Conservation (phyloP, 2,329 filamentous ascomycete genomes). For the Gliomastix tumulicola region DNA sequence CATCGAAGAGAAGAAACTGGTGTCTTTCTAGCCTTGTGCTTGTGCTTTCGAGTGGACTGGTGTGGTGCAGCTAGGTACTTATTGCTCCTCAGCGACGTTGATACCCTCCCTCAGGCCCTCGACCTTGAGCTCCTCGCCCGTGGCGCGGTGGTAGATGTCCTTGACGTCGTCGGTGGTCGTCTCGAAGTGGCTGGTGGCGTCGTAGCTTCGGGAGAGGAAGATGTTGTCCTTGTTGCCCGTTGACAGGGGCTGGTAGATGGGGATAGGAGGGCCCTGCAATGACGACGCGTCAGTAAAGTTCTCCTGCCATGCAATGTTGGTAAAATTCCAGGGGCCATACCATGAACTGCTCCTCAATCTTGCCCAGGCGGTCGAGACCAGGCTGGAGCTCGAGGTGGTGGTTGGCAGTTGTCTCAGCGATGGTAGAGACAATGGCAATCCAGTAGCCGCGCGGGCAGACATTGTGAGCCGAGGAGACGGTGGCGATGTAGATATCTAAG, state of each 20-base stretch:
- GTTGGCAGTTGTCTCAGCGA: constrained; percentile 85
- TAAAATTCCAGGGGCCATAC: no score
- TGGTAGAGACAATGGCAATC: constrained; percentile 96
- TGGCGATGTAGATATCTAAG: constrained; percentile 90
- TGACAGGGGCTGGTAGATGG: constrained; percentile 85
- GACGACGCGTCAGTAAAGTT: not conserved
- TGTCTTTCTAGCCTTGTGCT: no score
- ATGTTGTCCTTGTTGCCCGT: constrained; percentile 81
- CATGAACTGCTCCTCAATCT: constrained; percentile 97
- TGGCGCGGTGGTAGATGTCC: constrained; percentile 81
- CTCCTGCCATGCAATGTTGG: no score
- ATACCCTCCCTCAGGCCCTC: constrained; percentile 79
- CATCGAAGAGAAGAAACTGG: no score
- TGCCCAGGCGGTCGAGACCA: constrained; percentile 84
- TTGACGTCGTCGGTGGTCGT: constrained; percentile 84
- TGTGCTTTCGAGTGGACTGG: no score
- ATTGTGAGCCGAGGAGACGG: constrained; percentile 92
- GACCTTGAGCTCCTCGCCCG: constrained; percentile 80
- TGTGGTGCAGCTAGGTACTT: no score
- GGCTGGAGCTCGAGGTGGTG: constrained; percentile 93
- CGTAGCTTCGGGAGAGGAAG: constrained; percentile 98
- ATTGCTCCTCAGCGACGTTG: constrained; percentile 60
- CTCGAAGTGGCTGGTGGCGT: constrained; percentile 97
- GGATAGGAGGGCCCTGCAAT: constrained; percentile 77
- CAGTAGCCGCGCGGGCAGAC: constrained; percentile 99